Conservation (phyloP, 495 filamentous ascomycete species). For the Xylaria bambusicola region DNA sequence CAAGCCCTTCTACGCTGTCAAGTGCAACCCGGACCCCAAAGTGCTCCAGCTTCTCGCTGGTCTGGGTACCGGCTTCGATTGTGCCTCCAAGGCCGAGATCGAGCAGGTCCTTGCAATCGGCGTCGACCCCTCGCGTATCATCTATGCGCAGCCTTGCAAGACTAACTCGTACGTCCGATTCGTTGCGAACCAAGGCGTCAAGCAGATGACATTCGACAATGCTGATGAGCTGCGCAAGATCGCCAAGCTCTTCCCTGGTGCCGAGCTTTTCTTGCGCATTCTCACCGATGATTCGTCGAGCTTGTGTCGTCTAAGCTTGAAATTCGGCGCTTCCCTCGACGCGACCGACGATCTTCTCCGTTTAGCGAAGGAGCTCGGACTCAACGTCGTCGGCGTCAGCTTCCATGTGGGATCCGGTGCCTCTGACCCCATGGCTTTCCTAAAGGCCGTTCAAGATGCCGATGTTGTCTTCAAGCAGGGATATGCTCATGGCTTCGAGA, state of each 20-base stretch:
- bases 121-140: constrained; percentile 88
- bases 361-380: constrained; percentile 80
- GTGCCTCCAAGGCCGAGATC: constrained; percentile 95
- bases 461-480: constrained; percentile 90
- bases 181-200: constrained; percentile 78
- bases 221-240: constrained; percentile 98
- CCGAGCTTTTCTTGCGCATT: constrained; percentile 91
- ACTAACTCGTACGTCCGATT: constrained; percentile 96
- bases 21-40: constrained; percentile 94
- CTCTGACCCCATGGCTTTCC: constrained; percentile 83
- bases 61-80: constrained; percentile 95
- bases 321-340: constrained; percentile 91
- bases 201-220: constrained; percentile 99
- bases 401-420: constrained; percentile 98
- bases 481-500: constrained; percentile 68
- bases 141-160: constrained; percentile 99
- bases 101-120: constrained; percentile 83
- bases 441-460: constrained; percentile 87
- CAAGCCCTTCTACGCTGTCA: constrained; percentile 95
- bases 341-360: constrained; percentile 73
- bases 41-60: constrained; percentile 83
- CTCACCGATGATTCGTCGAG: constrained; percentile 94
- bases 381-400: constrained; percentile 94
- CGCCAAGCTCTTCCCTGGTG: constrained; percentile 82
- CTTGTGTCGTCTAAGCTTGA: constrained; percentile 90